Percentiles rank a stretch among this genome's conserved stretches.
phyloP scores from a whole-genome alignment of 2,329 filamentous ascomycete species.

The Aspergillus flavus region DNA sequence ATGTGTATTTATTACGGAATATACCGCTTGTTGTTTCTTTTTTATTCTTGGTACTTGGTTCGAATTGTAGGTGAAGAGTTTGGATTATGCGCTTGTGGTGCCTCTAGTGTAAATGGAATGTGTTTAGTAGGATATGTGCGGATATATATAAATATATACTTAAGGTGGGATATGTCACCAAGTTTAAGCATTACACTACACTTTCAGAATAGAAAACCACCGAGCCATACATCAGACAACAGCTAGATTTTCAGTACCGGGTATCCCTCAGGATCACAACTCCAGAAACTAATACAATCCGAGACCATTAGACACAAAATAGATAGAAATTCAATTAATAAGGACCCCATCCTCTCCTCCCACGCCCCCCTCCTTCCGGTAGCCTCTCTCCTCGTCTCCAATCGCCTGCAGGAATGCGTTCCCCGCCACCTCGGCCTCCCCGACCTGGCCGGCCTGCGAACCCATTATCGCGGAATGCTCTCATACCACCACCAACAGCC shows the following conservation, averaged over 20 bases:
- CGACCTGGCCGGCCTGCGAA: constrained; percentile 43
- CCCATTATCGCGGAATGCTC: constrained; percentile 50
- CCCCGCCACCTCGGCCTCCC: constrained; percentile 44
- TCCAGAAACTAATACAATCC: constrained; percentile 14
- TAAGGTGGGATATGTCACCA: not conserved
- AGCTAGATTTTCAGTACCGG: constrained; percentile 7
- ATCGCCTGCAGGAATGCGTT: constrained; percentile 50
- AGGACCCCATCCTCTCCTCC: constrained; percentile 44
- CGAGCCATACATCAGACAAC: not conserved
- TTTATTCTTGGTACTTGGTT: constrained; percentile 6
- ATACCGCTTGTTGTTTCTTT: constrained; percentile 34
- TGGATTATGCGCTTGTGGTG: not conserved
- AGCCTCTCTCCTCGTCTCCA: constrained; percentile 53
- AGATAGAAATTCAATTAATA: constrained; percentile 28
- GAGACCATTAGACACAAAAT: not conserved
- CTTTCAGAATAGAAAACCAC: not conserved
- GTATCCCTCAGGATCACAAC: constrained; percentile 19
- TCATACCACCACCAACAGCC: constrained; percentile 42
- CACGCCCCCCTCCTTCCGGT: constrained; percentile 40
- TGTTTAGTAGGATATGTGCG: not conserved
- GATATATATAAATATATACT: not conserved
- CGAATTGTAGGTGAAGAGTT: not conserved
- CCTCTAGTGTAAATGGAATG: not conserved
- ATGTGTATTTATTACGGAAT: constrained; percentile 37
- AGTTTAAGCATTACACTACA: not conserved